A percentile compares a stretch with the other conserved stretches of the same genome.
Evolutionary conservation across 2,329 filamentous ascomycete species (phyloP).

Genomic region (Huntiella omanensis): DNA sequence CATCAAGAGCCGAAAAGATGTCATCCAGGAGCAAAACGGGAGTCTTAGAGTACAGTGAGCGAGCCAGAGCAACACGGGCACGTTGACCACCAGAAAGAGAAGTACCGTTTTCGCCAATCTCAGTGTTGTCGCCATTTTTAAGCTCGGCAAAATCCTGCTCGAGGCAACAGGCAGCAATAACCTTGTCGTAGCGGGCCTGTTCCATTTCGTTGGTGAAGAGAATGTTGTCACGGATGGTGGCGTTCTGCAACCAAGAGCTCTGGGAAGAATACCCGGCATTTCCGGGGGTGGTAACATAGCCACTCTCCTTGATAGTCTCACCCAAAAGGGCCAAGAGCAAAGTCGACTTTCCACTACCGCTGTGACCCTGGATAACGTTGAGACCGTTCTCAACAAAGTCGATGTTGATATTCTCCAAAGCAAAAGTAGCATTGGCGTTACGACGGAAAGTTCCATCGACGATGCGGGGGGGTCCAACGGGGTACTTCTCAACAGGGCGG

Average conservation of each 20-base stretch:
- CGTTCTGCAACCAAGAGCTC: slow-evolving; percentile 38
- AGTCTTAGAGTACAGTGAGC: slow-evolving; percentile 37
- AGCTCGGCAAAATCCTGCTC: slow-evolving; percentile 31
- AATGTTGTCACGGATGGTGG: slow-evolving; percentile 35
- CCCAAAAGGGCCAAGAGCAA: slow-evolving; percentile 34
- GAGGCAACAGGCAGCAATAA: slow-evolving; percentile 37
- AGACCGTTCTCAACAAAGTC: slow-evolving; percentile 34
- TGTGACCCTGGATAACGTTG: slow-evolving; percentile 34
- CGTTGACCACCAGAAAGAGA: slow-evolving; percentile 38
- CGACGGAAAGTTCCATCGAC: slow-evolving; percentile 28
- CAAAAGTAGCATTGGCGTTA: slow-evolving; percentile 30
- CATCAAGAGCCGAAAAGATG: slow-evolving; percentile 39
- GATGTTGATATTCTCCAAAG: slow-evolving; percentile 28
- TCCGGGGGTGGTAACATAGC: slow-evolving; percentile 27
- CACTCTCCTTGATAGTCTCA: slow-evolving; percentile 31
- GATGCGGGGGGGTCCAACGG: slow-evolving; percentile 29
- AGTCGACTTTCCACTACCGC: slow-evolving; percentile 38
- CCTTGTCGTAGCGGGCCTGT: slow-evolving; percentile 30
- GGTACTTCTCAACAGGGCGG: slow-evolving; percentile 27
- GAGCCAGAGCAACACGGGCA: slow-evolving; percentile 35
- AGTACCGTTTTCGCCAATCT: slow-evolving; percentile 35
- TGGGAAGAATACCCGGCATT: slow-evolving; percentile 40
- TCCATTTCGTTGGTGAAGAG: slow-evolving; percentile 34
- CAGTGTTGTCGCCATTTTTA: slow-evolving; percentile 29
- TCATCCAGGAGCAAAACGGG: slow-evolving; percentile 38